These are phyloP conservation scores for Sphaerobolus stellatus DNA, from an alignment of 1,284 basidiomycete species.

Conservation along the genomic window DNA sequence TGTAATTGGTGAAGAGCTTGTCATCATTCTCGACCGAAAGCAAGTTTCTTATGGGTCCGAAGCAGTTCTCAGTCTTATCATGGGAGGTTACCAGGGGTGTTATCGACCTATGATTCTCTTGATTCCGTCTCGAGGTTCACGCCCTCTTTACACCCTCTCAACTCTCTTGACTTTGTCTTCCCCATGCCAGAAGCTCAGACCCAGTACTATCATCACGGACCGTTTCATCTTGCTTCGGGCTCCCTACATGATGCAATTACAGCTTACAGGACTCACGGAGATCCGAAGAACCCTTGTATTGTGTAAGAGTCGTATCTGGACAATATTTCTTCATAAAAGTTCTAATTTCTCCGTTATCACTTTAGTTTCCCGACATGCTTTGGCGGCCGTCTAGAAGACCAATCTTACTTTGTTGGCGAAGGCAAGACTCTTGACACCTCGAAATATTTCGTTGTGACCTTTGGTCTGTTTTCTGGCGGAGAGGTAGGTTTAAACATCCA, in stretches of 20 bases:
- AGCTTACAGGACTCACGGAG: slow-evolving; percentile 45
- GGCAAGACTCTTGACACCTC: slow-evolving; percentile 50
- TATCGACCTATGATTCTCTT: too few species aligned
- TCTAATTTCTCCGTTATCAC: background rate
- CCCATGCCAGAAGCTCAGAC: too few species aligned
- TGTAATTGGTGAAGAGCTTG: too few species aligned
- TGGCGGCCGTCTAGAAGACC: slow-evolving; percentile 41
- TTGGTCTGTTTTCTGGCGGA: slow-evolving; percentile 58
- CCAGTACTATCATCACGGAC: slow-evolving; percentile 41
- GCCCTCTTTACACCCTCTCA: too few species aligned
- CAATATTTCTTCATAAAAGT: background rate
- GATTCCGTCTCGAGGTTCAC: too few species aligned
- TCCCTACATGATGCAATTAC: slow-evolving; percentile 42
- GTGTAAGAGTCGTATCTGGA: slow-evolving; percentile 33
- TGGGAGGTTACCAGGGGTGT: too few species aligned
- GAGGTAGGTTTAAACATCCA: slow-evolving; percentile 37
- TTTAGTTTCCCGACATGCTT: slow-evolving; percentile 35
- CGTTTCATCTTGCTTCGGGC: slow-evolving; percentile 39
- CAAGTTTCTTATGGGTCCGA: too few species aligned
- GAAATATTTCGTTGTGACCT: slow-evolving; percentile 56
- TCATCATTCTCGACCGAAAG: too few species aligned
- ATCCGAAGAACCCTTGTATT: slow-evolving; percentile 41
- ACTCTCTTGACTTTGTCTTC: too few species aligned
- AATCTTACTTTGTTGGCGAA: slow-evolving; percentile 50
- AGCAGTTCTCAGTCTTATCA: too few species aligned